These are phyloP conservation scores for Phytophthora melonis DNA, from an alignment of 352 stramenopile species.

Conservation along the genomic window DNA sequence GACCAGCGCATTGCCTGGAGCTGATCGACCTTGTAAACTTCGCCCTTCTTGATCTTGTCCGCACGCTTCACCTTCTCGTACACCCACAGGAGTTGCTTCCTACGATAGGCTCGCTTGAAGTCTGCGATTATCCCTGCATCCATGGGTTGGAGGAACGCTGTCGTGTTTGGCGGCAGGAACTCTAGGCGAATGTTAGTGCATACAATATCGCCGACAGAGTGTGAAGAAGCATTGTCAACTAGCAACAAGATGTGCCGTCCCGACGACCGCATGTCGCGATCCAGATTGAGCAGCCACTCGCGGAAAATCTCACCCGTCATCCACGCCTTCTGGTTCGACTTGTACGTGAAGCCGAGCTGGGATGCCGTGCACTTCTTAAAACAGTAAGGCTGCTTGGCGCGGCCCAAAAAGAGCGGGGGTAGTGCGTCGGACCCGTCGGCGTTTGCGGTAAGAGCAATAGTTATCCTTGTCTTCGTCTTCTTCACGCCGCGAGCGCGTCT, in stretches of 20 bases:
- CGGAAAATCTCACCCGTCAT: slow-evolving; percentile 6
- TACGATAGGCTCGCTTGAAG: slow-evolving; percentile 14
- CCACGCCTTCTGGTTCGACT: slow-evolving; percentile 15
- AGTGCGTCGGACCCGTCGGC: slow-evolving; percentile 11
- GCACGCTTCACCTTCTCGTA: slow-evolving; percentile 11
- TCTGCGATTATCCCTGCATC: slow-evolving; percentile 15
- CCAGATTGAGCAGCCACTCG: slow-evolving; percentile 12
- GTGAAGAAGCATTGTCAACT: slow-evolving; percentile 9
- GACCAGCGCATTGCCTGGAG: no score
- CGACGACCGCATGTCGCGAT: slow-evolving; percentile 12
- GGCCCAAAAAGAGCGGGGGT: background rate
- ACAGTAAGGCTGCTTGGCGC: slow-evolving; percentile 1
- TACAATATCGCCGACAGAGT: background rate
- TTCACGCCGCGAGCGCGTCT: slow-evolving; percentile 3
- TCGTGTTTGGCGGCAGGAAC: slow-evolving; percentile 11
- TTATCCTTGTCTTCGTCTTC: slow-evolving; percentile 19
- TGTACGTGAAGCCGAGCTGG: slow-evolving; percentile 17
- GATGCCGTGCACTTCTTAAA: background rate
- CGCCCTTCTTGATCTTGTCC: background rate
- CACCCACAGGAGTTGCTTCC: slow-evolving; percentile 1
- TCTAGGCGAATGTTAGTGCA: slow-evolving; percentile 13
- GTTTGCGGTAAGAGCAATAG: slow-evolving; percentile 15
- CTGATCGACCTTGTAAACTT: background rate
- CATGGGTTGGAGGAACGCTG: slow-evolving; percentile 7
- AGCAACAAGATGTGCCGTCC: slow-evolving; percentile 8